Percentiles rank a stretch among this genome's conserved stretches.
phyloP scores from a whole-genome alignment of 1,284 basidiomycete genomes.

The Malassezia obtusa region DNA sequence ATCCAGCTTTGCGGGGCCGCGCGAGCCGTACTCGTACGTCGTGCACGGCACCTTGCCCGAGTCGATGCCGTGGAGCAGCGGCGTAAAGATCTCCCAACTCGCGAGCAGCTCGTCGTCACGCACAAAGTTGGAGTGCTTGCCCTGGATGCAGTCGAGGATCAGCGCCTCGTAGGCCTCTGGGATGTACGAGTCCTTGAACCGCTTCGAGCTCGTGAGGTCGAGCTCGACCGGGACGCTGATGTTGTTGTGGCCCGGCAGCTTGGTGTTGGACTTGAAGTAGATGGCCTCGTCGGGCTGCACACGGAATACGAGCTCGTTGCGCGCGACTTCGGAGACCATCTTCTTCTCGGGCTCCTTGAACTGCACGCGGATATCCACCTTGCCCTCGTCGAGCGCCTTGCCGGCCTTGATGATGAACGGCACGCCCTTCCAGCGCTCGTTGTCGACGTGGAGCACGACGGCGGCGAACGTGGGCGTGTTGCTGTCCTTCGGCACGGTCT shows the following conservation, averaged over 20 bases:
- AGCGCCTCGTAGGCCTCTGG: slow-evolving; percentile 49
- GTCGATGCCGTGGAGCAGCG: slow-evolving; percentile 44
- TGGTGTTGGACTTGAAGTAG: slow-evolving; percentile 44
- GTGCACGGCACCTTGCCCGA: slow-evolving; percentile 40
- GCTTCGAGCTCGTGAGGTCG: slow-evolving; percentile 41
- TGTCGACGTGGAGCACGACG: slow-evolving; percentile 41
- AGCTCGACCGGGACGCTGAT: slow-evolving; percentile 34
- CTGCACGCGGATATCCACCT: slow-evolving; percentile 45
- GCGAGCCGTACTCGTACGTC: slow-evolving; percentile 39
- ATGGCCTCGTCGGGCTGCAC: slow-evolving; percentile 46
- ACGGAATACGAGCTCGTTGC: slow-evolving; percentile 46
- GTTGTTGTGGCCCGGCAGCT: slow-evolving; percentile 38
- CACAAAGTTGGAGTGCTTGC: slow-evolving; percentile 48
- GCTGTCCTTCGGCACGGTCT: slow-evolving; percentile 49
- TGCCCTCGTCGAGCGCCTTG: slow-evolving; percentile 46
- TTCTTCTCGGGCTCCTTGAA: slow-evolving; percentile 34
- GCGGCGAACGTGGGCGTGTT: slow-evolving; percentile 49
- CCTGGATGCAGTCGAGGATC: slow-evolving; percentile 46
- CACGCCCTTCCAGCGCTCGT: slow-evolving; percentile 43
- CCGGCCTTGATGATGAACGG: slow-evolving; percentile 47
- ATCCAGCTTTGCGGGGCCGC: slow-evolving; percentile 37
- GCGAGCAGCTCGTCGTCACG: slow-evolving; percentile 48
- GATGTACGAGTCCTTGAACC: slow-evolving; percentile 36
- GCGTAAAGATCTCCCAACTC: slow-evolving; percentile 48
- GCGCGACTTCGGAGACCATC: slow-evolving; percentile 27